These are phyloP conservation scores for Barnettozyma californica DNA, from an alignment of 805 yeast species.

Conservation along the genomic window DNA sequence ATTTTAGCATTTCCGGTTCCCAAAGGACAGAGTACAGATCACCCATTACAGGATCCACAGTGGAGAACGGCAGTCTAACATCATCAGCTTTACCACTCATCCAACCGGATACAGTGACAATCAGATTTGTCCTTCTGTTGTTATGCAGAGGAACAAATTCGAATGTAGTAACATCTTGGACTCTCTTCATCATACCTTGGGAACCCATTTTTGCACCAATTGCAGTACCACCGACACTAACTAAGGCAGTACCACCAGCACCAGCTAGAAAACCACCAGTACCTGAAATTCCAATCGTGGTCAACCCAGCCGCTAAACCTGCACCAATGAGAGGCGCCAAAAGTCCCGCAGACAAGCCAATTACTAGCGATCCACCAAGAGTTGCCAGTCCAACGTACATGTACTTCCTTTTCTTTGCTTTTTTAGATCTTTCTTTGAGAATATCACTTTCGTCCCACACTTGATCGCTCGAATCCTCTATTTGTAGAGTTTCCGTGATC, in stretches of 20 bases:
- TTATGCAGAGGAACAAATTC: conserved; percentile 92
- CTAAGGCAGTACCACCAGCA: conserved; percentile 92
- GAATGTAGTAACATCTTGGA: conserved; percentile 89
- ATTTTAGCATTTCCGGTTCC: conserved; percentile 97
- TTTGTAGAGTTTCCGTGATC: conserved; percentile 83
- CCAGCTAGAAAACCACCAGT: conserved; percentile 91
- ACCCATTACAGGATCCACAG: conserved; percentile 97
- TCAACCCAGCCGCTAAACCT: conserved; percentile 93
- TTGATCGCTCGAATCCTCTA: conserved; percentile 77
- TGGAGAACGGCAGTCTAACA: conserved; percentile 91
- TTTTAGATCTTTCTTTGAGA: conserved; percentile 65
- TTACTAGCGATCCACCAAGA: conserved; percentile 88
- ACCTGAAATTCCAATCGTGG: conserved; percentile 94
- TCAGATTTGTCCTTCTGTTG: conserved; percentile 79
- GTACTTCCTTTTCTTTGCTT: conserved; percentile 58
- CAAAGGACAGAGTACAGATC: conserved; percentile 86
- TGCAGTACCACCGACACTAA: conserved; percentile 86
- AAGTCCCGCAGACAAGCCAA: conserved; percentile 92
- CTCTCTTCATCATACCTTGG: conserved; percentile 77
- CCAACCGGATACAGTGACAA: conserved; percentile 95
- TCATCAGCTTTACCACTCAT: conserved; percentile 94
- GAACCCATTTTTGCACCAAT: conserved; percentile 88
- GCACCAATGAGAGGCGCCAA: conserved; percentile 98
- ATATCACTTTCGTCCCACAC: conserved; percentile 69
- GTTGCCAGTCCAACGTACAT: conserved; percentile 94